phyloP scores from a whole-genome alignment of 2,329 filamentous ascomycete species.

The Neopestalotiopsis clavispora region DNA sequence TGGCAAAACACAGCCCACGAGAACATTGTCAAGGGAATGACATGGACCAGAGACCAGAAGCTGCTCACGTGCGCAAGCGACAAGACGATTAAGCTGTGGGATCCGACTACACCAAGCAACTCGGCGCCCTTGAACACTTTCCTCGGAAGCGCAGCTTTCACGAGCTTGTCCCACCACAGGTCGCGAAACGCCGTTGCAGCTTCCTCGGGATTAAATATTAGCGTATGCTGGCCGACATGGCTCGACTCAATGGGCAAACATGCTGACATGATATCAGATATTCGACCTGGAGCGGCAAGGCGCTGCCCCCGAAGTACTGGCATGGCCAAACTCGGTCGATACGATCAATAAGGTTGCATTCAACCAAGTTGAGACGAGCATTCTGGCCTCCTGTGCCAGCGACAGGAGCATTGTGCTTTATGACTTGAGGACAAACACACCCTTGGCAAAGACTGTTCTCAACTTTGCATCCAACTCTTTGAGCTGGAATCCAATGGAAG shows the following conservation, averaged over 20 bases:
- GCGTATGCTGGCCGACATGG: conserved; percentile 33
- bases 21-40: conserved; percentile 82
- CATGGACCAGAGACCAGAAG: conserved; percentile 79
- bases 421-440: conserved; percentile 85
- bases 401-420: conserved; percentile 91
- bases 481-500: conserved; percentile 95
- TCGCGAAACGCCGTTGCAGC: conserved; percentile 79
- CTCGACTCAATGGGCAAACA: background rate
- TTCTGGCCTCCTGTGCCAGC: conserved; percentile 82
- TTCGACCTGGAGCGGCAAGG: conserved; percentile 76
- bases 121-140: conserved; percentile 81
- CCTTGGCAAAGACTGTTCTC: conserved; percentile 80
- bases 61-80: conserved; percentile 88
- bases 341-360: conserved; percentile 89
- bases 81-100: conserved; percentile 86
- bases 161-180: conserved; percentile 82
- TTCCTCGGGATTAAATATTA: conserved; percentile 71
- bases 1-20: conserved; percentile 84
- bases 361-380: conserved; percentile 92
- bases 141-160: conserved; percentile 83
- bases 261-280: conserved; percentile 45
- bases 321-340: conserved; percentile 87
- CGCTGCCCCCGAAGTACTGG: conserved; percentile 51
- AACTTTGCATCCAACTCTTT: conserved; percentile 84
- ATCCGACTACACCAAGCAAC: conserved; percentile 76